Evolutionary conservation across 345 rosid genomes (phyloP), one percentile per base, ranked within the genome.

Genomic region (Litchi chinensis): DNA sequence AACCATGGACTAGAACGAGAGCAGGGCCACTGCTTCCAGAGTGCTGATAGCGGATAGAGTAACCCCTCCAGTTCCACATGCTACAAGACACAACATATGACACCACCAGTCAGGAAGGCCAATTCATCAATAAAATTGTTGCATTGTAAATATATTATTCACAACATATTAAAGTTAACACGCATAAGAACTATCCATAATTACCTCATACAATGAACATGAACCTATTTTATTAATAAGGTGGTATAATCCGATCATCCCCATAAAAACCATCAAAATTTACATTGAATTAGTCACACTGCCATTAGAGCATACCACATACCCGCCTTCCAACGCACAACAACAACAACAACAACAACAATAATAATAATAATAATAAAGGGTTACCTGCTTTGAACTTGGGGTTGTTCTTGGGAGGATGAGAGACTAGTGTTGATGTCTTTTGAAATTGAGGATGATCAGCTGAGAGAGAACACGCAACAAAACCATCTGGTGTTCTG

Each of bases 61-160:
- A 91, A 57, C 95, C 96, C 83, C 85, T 92, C 99, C 99, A 93
- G 10, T 82, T 91, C 99, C 98, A 95, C 54, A 76, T 81, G 68
- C 98, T 93, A 80, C 77, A 85, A 78, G 37, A 46, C 67, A 40
- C 18, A 68, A 82, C 68, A 65, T 37, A 21, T 8, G 39, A 71
- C 46, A 74, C 59, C 21, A 57, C 44, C 37, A 32, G 7, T 37
- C 13, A 18, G n/a, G 39, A 57, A 52, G 24, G 18, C 10, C 50
- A 65, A 64, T 76, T 22, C 46, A 28, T 5, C 37, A 70, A 65
- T 5, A 40, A 5, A 10, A 54, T 16, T 12, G 15, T 54, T 54
- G 59, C 18, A n/a, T 11, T 16, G 59, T 54, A 54, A 15, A 54
- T 54, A 3, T 54, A 54, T 32, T 54, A 54, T 32, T 32, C 70